These are phyloP conservation scores for Aspergillus ruber DNA, from an alignment of 2,329 filamentous ascomycete genomes.

Conservation along the genomic window DNA sequence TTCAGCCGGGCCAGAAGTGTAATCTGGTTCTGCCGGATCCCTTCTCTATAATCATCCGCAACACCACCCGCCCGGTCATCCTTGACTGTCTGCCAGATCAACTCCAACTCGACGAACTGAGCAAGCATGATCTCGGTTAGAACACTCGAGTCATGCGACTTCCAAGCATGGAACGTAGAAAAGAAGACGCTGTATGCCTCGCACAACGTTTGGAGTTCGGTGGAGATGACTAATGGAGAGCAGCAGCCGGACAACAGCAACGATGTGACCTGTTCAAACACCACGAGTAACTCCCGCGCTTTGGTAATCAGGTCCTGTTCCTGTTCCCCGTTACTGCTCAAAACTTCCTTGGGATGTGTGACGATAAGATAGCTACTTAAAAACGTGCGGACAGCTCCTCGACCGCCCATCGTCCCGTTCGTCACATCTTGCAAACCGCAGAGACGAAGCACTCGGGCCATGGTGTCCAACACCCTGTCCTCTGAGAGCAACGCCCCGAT, in stretches of 20 bases:
- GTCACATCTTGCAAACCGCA: slow-evolving; percentile 50
- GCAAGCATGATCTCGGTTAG: slow-evolving; percentile 61
- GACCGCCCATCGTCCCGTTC: slow-evolving; percentile 41
- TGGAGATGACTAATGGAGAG: slow-evolving; percentile 38
- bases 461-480: slow-evolving; percentile 46
- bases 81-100: slow-evolving; percentile 63
- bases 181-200: slow-evolving; percentile 55
- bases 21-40: slow-evolving; percentile 61
- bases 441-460: slow-evolving; percentile 50
- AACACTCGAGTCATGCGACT: slow-evolving; percentile 56
- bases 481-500: slow-evolving; percentile 52
- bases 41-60: slow-evolving; percentile 57
- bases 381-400: slow-evolving; percentile 54
- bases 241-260: slow-evolving; percentile 42
- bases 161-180: slow-evolving; percentile 60
- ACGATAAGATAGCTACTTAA: slow-evolving; percentile 58
- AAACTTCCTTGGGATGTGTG: slow-evolving; percentile 54
- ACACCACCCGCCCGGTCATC: slow-evolving; percentile 56
- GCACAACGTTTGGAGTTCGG: slow-evolving; percentile 43
- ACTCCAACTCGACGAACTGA: slow-evolving; percentile 59
- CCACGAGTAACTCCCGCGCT: slow-evolving; percentile 52
- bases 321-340: slow-evolving; percentile 56
- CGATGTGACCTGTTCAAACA: slow-evolving; percentile 49
- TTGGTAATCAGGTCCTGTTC: slow-evolving; percentile 57
- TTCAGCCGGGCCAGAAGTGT: slow-evolving; percentile 57